Percentiles rank a stretch among this genome's conserved stretches.
phyloP scores from a whole-genome alignment of 164 flowering plant genomes.

The Akebia trifoliata region DNA sequence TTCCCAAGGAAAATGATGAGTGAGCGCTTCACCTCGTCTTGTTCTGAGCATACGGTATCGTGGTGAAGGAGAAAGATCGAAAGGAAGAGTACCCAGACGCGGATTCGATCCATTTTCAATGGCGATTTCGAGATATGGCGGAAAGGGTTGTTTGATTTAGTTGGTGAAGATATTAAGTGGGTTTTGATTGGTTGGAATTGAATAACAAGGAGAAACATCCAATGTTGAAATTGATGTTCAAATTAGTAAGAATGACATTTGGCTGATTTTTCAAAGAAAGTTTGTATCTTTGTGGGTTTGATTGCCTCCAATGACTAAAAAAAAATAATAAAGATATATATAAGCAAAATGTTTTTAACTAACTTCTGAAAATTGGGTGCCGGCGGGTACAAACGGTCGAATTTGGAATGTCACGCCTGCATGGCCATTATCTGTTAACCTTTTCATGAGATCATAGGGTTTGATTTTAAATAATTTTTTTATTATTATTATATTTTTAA shows the following conservation, averaged over 20 bases:
- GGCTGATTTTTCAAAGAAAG: constrained; percentile 28
- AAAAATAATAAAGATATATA: too few species aligned
- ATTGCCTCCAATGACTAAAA: neutral
- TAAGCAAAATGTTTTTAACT: neutral
- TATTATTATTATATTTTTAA: too few species aligned
- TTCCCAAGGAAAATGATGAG: constrained; percentile 26
- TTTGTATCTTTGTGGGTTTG: constrained; percentile 13
- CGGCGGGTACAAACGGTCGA: constrained; percentile 13
- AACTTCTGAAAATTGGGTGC: constrained; percentile 6
- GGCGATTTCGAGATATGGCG: neutral
- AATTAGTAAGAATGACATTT: constrained; percentile 10
- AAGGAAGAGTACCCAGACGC: constrained; percentile 26
- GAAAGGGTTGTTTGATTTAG: neutral
- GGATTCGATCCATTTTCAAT: constrained; percentile 24
- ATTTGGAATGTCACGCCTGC: too few species aligned
- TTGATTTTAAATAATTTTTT: too few species aligned
- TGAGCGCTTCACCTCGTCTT: constrained; percentile 21
- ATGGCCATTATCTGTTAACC: too few species aligned
- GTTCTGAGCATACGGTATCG: constrained; percentile 17
- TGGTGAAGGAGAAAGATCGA: constrained; percentile 27
- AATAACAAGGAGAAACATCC: constrained; percentile 19
- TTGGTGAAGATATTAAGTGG: constrained; percentile 15
- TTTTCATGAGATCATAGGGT: too few species aligned
- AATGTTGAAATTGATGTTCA: constrained; percentile 1
- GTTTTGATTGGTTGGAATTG: constrained; percentile 7